Percentiles rank a stretch among this genome's conserved stretches.
These are phyloP conservation scores for Fomitopsis schrenkii DNA, from an alignment of 1,284 basidiomycete genomes.

Conservation along the genomic window DNA sequence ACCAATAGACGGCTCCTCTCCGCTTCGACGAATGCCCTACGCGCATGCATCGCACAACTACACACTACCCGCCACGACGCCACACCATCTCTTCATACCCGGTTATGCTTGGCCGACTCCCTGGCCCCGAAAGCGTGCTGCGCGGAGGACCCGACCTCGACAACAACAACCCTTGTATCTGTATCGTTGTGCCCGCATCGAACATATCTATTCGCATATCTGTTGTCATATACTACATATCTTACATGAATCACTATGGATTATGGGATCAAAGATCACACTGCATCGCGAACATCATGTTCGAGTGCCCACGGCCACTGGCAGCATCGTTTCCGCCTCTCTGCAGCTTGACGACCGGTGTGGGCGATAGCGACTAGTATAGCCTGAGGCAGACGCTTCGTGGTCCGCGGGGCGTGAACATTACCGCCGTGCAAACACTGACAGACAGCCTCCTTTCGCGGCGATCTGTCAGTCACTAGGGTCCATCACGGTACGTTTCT, in stretches of 20 bases:
- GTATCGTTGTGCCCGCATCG: background rate
- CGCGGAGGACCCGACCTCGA: background rate
- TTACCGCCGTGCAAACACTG: background rate
- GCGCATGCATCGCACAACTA: background rate
- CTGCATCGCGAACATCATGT: background rate
- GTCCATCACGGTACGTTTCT: background rate
- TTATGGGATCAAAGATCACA: background rate
- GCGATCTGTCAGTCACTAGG: background rate
- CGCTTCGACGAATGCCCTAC: background rate
- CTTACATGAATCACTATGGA: background rate
- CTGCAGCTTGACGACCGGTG: background rate
- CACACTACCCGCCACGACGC: background rate
- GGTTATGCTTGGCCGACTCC: background rate
- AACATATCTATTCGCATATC: conserved; percentile 1
- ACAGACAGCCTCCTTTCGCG: background rate
- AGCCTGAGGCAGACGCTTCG: no score
- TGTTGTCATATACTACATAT: background rate
- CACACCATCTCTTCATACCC: background rate
- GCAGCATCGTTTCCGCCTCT: background rate
- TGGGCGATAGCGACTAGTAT: no score
- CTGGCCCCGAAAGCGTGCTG: background rate
- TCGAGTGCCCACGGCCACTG: background rate
- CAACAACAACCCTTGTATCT: background rate
- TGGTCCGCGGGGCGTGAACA: no score
- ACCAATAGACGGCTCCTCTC: background rate